Evolutionary conservation across 352 stramenopile genomes (phyloP), one percentile per base, ranked within the genome.

Genomic region (Phytophthora chlamydospora): DNA sequence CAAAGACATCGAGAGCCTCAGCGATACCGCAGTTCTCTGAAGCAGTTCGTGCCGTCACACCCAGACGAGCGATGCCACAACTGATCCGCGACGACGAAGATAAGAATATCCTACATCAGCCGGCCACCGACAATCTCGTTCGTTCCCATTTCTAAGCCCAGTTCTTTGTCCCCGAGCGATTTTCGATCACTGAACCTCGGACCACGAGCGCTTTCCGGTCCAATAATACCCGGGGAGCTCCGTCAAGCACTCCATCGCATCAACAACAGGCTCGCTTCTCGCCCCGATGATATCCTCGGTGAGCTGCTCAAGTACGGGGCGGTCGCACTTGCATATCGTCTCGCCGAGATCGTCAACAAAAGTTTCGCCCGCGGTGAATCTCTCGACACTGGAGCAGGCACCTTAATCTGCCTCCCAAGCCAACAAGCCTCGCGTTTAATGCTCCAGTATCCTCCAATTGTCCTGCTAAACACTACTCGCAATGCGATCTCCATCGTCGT

Each of bases 251-350:
- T 48, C 3, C 24, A 14, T 4, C 3, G n/a, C 3, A 34, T 62
- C 3, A 52, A 54, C 10, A 62, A 49, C n/a, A 10, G 34, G 0
- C 13, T 42, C 1, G 34, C 16, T 0, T 19, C 43, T 11, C 40
- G 40, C 4, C 40, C 47, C 4, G 38, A 65, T 16, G 17, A 50
- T n/a, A 48, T 53, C 4, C 57, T 41, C 0, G 57, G 1, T 4
- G 48, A 49, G 35, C 21, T 58, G 10, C 19, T 65, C 17, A 65
- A 57, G 24, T 65, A 58, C 7, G 46, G 2, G 4, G 24, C 57
- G 0, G 21, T 38, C 1, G 29, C 10, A 7, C 31, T 65, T 1
- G 40, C 47, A 6, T 24, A 29, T 0, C 13, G 14, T 13, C 9
- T 65, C 3, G 0, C 32, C 16, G 14, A 13, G 0, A 14, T 58